Base-by-base conservation (phyloP, 2,329 filamentous ascomycete genomes). In the Teratosphaeria nubilosa region DNA sequence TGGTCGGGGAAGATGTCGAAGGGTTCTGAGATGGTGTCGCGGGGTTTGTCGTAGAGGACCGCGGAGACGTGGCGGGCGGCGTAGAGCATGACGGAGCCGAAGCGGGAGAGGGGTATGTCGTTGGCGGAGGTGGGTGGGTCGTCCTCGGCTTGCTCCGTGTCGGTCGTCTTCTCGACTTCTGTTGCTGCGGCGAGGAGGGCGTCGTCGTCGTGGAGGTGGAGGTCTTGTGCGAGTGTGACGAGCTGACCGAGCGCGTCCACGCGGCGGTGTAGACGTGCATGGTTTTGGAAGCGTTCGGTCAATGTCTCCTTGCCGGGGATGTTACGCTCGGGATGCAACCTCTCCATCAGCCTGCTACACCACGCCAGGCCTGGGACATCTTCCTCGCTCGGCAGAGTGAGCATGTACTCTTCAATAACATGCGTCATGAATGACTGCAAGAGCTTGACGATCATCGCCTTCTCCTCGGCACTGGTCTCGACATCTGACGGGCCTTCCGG, bases 391-490 rank as follows among this genome's bases (percentile, higher is more conserved):
- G 65, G 55, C 20, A 80, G 63, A 6, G 75, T 74, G n/a, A 82
- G 84, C 60, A 89, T 80, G 64, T 90, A 92, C 52, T 86, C 82
- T 69, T 91, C 88, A 11, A 91, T 74, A 20, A 91, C 75, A 68
- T 88, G 87, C 0, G 87, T 90, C n/a, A 90, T 78, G 70, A 94
- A 91, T 1, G 86, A 85, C 67, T 90, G 86, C 25, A 92, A 73
- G 16, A 92, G 75, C 58, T 81, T 83, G 37, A 77, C 77, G 66
- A 86, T 82, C 60, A 91, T 75, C 9, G 78, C 80, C 1, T 75
- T 75, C 69, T 91, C 87, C 37, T 78, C 77, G 5, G 69, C 67
- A 7, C 74, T 76, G 0, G 73, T 66, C 16, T 77, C 76, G 13
- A 67, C 70, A 68, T 68, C 67, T 24, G 60, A 56, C 60, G 80